A percentile compares a stretch with the other conserved stretches of the same genome.
Conservation (phyloP, 345 rosid species). For the Capsella bursapastoris region DNA sequence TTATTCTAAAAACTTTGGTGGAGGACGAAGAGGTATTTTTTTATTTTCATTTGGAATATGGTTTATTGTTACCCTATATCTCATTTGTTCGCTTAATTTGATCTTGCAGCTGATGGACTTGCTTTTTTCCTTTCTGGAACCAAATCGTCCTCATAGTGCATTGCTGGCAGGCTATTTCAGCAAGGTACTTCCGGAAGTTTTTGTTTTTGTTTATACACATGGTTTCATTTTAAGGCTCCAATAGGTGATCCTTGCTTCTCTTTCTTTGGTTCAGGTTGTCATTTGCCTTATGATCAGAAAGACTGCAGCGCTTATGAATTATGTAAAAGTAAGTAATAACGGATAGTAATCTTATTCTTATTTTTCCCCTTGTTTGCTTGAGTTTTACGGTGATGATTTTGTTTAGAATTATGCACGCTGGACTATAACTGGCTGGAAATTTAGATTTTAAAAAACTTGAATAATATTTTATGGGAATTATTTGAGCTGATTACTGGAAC, state of each 20-base stretch:
- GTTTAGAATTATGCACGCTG: neutral
- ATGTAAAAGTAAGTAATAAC: conserved; percentile 72
- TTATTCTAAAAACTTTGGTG: conserved; percentile 86
- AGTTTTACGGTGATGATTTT: neutral
- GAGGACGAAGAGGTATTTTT: conserved; percentile 88
- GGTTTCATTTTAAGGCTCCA: conserved; percentile 17
- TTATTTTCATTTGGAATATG: conserved; percentile 2
- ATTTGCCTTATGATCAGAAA: conserved; percentile 94
- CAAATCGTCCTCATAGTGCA: conserved; percentile 84
- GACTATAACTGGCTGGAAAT: conserved; percentile 12
- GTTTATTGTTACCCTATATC: conserved; percentile 5
- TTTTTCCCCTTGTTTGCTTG: conserved; percentile 1
- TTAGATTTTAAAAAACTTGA: neutral
- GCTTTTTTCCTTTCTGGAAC: conserved; percentile 93
- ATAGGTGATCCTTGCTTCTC: conserved; percentile 22
- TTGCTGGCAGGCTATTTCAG: conserved; percentile 96
- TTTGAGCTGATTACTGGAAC: neutral
- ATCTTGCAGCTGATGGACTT: conserved; percentile 83
- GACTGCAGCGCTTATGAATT: conserved; percentile 90
- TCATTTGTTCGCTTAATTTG: conserved; percentile 32
- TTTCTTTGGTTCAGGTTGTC: conserved; percentile 70
- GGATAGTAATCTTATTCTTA: neutral
- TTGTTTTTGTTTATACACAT: neutral
- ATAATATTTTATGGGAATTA: neutral
- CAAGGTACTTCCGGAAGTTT: conserved; percentile 57